Evolutionary conservation across 2,329 filamentous ascomycete species (phyloP), one percentile per base, ranked within the genome.

Genomic region (Sclerotiophoma versabilis): DNA sequence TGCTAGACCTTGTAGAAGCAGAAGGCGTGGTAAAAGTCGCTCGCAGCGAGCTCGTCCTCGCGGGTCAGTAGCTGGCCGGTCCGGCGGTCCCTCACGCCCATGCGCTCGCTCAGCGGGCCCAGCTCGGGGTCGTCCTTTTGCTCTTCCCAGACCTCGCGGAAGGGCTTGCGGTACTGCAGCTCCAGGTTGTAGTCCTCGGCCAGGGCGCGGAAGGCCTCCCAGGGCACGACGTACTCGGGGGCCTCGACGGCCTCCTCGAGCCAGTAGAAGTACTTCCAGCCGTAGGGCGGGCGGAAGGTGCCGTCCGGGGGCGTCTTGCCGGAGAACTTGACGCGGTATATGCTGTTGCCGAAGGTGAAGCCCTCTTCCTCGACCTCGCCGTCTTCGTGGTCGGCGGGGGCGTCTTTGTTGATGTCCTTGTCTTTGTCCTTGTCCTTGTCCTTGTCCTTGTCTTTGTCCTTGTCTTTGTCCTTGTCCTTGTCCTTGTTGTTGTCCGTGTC

Each of bases 261-360:
- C 75, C 92, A 96, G 80, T 96, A 99, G 71, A 87, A 96, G 79
- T 99, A 99, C 76, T 95, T 96, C 93, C 95, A 98, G 43, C 93
- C 95, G 72, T 92, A 98, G 0, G 95, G 92, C 5, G 95, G 95
- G 5, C 95, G 87, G 79, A 99, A 99, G 26, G 95, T 83, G 47
- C 95, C 95, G 72, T 97, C 92, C 17, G 86, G 82, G 4, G 93
- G 92, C 0, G 91, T 92, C 69, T 88, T 83, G 19, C 89, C 89
- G 0, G 92, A 91, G 70, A 99, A 98, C 42, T 90, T 87, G 46
- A 99, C 92, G 17, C 87, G 87, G 76, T 98, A 99, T 72, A 98
- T 92, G 58, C 85, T 87, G 73, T 99, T 99, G 52, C 95, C 93
- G 90, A 93, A 99, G 72, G 92, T 87, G 4, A 90, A 71, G n/a